Evolutionary conservation across 257 asterid genomes (phyloP), one percentile per base, ranked within the genome.

Genomic region (Petunia axillaris): DNA sequence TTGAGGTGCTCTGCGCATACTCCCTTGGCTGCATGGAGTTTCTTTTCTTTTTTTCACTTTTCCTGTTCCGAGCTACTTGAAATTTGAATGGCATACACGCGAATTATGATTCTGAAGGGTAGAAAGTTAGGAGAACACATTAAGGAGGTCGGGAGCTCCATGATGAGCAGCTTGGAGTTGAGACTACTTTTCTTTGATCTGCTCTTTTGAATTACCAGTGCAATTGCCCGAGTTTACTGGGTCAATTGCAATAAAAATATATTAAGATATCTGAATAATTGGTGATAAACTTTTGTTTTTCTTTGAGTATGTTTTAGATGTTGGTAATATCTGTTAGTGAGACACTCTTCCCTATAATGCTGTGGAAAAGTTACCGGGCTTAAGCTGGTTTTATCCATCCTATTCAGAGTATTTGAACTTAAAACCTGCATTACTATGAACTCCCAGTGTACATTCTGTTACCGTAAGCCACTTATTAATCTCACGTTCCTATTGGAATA

Each of bases 111-210:
- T 25, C 25, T 25, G 25, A 25, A 11, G 60, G 44, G 35, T 36
- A 3, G 46, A 3, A 73, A 36, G 46, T 36, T 50, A 1, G 59
- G 25, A 70, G 41, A 70, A 48, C 77, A 70, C 25, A 70, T 25
- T 1, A 9, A 60, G 35, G 48, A 35, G 60, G 2, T 71, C 5
- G 13, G 44, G 46, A 35, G 77, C 77, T 71, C 77, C 1, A 0
- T 5, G 35, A 2, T 11, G 77, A 50, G 77, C 62, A 50, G 11
- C 44, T n/a, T 5, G 62, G 62, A 73, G 78, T 50, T 73, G 78
- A 9, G 35, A 70, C 77, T 73, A 50, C 62, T 35, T 73, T 73
- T 35, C 78, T 36, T 16, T 13, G 62, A 50, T 50, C 37, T 2
- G 48, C 60, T 48, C 46, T 48, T 71, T 38, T 71, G 77, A 71